Base-by-base conservation (phyloP, 2,329 filamentous ascomycete species). In the Microthyrium microscopicum region DNA sequence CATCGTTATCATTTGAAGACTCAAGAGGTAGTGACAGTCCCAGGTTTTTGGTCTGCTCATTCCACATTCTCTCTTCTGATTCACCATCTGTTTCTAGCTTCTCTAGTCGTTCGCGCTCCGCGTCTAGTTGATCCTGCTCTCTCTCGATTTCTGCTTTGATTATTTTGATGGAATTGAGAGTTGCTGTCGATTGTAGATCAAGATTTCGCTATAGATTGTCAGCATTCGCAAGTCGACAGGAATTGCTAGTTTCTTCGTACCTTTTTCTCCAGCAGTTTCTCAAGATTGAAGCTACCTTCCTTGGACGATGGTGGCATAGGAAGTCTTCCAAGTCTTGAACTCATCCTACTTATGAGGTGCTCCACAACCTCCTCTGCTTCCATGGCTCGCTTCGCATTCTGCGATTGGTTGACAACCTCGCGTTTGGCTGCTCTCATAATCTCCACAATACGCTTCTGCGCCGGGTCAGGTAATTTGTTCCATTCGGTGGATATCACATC, bases 291-390 rank as follows among this genome's bases (percentile, higher is more conserved):
- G 31, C 69, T 61, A 12, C 61, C 57, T 5, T 56, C 60, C 33
- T 52, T 53, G 26, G 54, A 53, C 3, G 65, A 60, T 0, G 69
- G 70, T 1, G 77, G 77, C 46, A 82, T 79, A n/a, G 73, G 73
- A 33, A 78, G 58, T 21, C 62, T 64, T 12, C 59, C 52, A 5
- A 81, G 54, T 45, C 73, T 75, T 30, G 58, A 62, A 22, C 65
- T 54, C 21, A 82, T 57, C 33, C 64, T 65, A 26, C 62, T 61
- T 5, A 69, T 56, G 18, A 76, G 60, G 25, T 60, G 58, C 24
- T 63, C 58, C 5, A 82, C 56, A 16, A 68, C 68, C 2, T 62
- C 54, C 6, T 69, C 57, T 7, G 72, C 70, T 36, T 71, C 61
- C 12, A 60, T 56, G 37, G 64, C 57, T 38, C 51, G 55, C 20